Base-by-base conservation (phyloP, 345 rosid genomes). In the Syzygium aqueum region DNA sequence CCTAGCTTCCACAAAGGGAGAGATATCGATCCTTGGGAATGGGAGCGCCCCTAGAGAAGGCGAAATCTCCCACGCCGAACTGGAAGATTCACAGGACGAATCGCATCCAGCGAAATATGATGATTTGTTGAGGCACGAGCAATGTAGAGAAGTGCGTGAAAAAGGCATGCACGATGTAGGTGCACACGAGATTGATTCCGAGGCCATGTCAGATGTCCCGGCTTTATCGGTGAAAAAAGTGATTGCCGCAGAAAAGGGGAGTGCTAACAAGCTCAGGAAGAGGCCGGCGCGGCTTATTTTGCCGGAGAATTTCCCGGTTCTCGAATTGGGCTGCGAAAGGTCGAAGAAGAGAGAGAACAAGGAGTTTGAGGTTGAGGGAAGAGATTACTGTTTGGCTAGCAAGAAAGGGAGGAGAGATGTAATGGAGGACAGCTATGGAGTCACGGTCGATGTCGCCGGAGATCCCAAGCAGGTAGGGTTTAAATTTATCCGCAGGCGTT, bases 371-470 rank as follows among this genome's bases (percentile, higher is more conserved):
- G 46, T 86, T 77, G 87, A 88, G 61, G 95, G 95, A 2, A 91
- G 84, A 85, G 89, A 89, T 88, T 93, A 88, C 87, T 89, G 30
- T 85, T 46, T 93, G 90, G 91, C 88, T 53, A 84, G 90, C 65
- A 92, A 89, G 92, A 91, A 84, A 91, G 95, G 95, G 50, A 91
- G 90, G 59, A 91, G 93, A 87, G 92, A 91, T 16, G 37, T 86
- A 51, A 90, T 91, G 95, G 95, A 93, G 87, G 95, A 93, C 87
- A 90, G 91, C 1, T 92, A 91, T 46, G 88, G 88, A 43, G 85
- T 92, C 86, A 87, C 89, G 80, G 65, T 84, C 27, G 92, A 92
- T 53, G 89, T 92, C 85, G 84, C 88, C 11, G 94, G 93, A 83
- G 92, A 92, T 91, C 89, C 93, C 22, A 91, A 88, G 84, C 91